These are phyloP conservation scores for Phytophthora boehmeriae DNA, from an alignment of 352 stramenopile species.

Conservation along the genomic window DNA sequence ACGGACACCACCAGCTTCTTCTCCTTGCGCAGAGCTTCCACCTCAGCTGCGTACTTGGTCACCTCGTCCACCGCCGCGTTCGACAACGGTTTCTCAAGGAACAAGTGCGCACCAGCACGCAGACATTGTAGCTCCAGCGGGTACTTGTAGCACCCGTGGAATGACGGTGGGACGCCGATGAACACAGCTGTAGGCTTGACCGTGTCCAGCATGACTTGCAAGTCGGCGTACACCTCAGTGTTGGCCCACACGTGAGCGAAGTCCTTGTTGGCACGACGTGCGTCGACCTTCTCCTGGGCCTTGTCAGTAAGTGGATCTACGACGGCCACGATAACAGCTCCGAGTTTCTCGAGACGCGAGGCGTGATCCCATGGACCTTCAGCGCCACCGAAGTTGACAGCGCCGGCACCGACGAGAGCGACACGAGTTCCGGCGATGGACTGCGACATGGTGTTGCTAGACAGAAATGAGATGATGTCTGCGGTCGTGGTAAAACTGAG, in stretches of 20 bases:
- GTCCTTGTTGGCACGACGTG: slow-evolving; percentile 21
- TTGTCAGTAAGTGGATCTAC: slow-evolving; percentile 39
- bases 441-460: slow-evolving; percentile 12
- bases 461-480: not conserved
- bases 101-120: slow-evolving; percentile 37
- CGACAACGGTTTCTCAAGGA: slow-evolving; percentile 44
- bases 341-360: slow-evolving; percentile 39
- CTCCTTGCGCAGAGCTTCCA: slow-evolving; percentile 29
- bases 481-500: slow-evolving; percentile 14
- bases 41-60: slow-evolving; percentile 34
- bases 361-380: slow-evolving; percentile 48
- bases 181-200: slow-evolving; percentile 37
- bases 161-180: slow-evolving; percentile 44
- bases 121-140: slow-evolving; percentile 38
- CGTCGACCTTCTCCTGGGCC: slow-evolving; percentile 26
- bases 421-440: slow-evolving; percentile 32
- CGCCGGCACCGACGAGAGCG: slow-evolving; percentile 40
- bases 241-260: slow-evolving; percentile 36
- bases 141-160: slow-evolving; percentile 47
- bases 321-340: slow-evolving; percentile 34
- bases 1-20: slow-evolving; percentile 40
- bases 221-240: slow-evolving; percentile 30
- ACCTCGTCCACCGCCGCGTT: slow-evolving; percentile 36
- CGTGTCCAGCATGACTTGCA: slow-evolving; percentile 36
- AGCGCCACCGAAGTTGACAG: slow-evolving; percentile 43